These are phyloP conservation scores for Macaranga tanarius DNA, from an alignment of 441 rosid genomes.

Conservation along the genomic window DNA sequence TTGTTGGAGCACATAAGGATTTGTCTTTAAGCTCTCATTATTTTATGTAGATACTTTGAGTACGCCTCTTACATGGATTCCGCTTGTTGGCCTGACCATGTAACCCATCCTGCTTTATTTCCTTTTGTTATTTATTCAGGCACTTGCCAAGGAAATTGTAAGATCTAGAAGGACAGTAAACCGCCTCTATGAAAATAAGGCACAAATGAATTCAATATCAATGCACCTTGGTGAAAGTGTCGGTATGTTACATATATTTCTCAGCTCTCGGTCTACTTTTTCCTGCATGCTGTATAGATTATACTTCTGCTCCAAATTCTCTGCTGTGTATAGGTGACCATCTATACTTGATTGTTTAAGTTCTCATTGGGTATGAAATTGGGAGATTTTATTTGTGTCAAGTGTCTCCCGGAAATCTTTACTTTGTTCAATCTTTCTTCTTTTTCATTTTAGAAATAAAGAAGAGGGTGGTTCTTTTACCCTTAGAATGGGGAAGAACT, in stretches of 20 bases:
- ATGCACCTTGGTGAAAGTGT: slow-evolving; percentile 98
- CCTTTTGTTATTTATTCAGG: slow-evolving; percentile 38
- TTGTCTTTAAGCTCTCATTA: background rate
- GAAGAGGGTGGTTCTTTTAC: background rate
- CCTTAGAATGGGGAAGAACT: no score
- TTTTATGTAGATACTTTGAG: background rate
- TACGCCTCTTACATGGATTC: background rate
- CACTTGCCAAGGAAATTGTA: slow-evolving; percentile 87
- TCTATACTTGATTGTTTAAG: no score
- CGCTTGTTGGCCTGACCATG: background rate
- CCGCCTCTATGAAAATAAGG: slow-evolving; percentile 83
- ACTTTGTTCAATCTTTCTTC: no score
- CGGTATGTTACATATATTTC: slow-evolving; percentile 48
- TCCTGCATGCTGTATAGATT: background rate
- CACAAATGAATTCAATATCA: slow-evolving; percentile 90
- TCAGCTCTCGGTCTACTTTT: slow-evolving; percentile 13
- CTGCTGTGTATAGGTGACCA: background rate
- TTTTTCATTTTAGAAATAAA: no score
- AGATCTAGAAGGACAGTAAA: slow-evolving; percentile 76
- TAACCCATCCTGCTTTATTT: background rate
- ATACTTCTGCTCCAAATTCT: slow-evolving; percentile 2
- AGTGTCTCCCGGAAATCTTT: no score
- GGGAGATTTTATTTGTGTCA: no score
- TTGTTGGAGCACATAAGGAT: background rate
- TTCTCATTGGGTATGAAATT: no score